Evolutionary conservation across 495 filamentous ascomycete species (phyloP).

Genomic region (Aspergillus bridgeri): DNA sequence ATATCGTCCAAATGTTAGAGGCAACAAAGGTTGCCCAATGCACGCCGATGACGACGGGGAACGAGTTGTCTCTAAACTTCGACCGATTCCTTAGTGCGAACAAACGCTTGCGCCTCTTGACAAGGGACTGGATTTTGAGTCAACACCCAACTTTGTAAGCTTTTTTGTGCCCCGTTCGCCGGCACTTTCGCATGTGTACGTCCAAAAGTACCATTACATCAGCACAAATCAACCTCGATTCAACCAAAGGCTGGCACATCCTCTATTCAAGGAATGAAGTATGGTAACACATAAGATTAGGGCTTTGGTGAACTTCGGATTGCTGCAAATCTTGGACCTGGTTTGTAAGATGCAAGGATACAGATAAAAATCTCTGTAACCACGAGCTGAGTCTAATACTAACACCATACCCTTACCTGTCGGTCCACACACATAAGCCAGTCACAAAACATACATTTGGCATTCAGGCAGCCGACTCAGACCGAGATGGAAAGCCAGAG

Average conservation of each 20-base stretch:
- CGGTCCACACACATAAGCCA: not conserved
- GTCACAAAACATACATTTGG: not conserved
- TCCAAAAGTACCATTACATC: not conserved
- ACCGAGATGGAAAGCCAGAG: not conserved
- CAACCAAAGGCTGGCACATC: not conserved
- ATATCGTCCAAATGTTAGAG: not conserved
- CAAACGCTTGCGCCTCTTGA: not conserved
- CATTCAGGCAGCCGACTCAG: not conserved
- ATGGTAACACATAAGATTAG: not conserved
- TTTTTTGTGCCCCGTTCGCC: not conserved
- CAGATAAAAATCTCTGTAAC: not conserved
- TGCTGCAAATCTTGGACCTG: not conserved
- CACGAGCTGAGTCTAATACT: slow-evolving; percentile 3
- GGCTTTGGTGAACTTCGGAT: not conserved
- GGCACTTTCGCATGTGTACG: not conserved
- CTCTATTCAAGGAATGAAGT: not conserved
- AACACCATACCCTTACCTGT: not conserved
- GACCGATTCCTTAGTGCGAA: not conserved
- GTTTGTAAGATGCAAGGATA: not conserved
- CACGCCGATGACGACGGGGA: not conserved
- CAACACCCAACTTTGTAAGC: not conserved
- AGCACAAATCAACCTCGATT: not conserved
- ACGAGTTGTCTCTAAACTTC: not conserved
- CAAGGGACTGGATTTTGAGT: not conserved
- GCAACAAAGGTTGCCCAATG: not conserved